These are phyloP conservation scores for Quercus gilva DNA, from an alignment of 306 rosid genomes.

Conservation along the genomic window DNA sequence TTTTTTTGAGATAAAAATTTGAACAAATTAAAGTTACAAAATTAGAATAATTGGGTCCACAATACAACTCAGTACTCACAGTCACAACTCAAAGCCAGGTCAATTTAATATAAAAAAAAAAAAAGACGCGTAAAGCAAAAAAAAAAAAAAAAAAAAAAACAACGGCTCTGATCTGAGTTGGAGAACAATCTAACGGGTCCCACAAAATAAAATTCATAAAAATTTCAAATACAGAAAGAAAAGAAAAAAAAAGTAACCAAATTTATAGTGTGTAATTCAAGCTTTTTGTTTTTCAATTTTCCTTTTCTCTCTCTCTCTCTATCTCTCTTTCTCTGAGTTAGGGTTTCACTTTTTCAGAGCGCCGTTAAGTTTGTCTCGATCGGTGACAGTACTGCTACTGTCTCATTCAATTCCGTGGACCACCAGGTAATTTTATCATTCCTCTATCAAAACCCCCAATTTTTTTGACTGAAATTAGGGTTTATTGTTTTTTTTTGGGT, in stretches of 20 bases:
- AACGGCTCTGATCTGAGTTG: neutral
- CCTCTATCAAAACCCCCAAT: neutral
- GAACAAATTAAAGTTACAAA: neutral
- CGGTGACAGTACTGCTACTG: neutral
- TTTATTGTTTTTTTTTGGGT: neutral
- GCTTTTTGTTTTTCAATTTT: slow-evolving; percentile 10
- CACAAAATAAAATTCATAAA: neutral
- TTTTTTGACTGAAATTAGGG: neutral
- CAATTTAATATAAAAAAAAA: neutral
- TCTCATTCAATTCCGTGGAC: neutral
- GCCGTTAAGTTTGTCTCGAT: slow-evolving; percentile 1
- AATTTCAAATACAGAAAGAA: neutral
- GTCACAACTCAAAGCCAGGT: neutral
- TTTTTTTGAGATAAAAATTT: no score
- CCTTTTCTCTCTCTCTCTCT: neutral
- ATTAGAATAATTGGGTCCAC: neutral
- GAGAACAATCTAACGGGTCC: neutral
- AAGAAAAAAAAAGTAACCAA: no score
- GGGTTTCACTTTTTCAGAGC: slow-evolving; percentile 15
- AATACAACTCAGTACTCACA: neutral
- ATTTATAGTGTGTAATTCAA: neutral
- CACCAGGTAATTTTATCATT: slow-evolving; percentile 16
- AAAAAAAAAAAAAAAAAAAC: neutral
- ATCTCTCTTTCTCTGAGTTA: neutral
- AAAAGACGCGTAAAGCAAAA: no score